Conservation (phyloP, 2,329 filamentous ascomycete species). For the Hymenoscyphus infarciens region DNA sequence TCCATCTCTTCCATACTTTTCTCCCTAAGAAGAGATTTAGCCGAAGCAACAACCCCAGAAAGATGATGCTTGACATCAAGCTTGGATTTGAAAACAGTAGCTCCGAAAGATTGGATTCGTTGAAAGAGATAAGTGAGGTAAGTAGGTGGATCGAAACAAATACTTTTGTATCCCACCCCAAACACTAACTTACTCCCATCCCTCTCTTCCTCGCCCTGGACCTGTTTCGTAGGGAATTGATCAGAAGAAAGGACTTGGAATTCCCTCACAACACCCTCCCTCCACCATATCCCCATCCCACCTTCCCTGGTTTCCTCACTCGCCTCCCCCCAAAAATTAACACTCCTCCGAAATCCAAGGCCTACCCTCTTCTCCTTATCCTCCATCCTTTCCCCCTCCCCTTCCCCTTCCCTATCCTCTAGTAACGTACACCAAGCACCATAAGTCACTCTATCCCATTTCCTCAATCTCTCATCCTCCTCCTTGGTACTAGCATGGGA, state of each 20-base stretch:
- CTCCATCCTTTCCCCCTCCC: conserved; percentile 18
- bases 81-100: conserved; percentile 7
- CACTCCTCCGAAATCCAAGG: conserved; percentile 18
- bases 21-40: conserved; percentile 10
- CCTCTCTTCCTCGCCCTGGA: no score
- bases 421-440: conserved; percentile 38
- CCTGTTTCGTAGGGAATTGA: not conserved
- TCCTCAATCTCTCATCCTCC: conserved; percentile 33
- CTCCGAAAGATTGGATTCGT: conserved; percentile 20
- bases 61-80: conserved; percentile 12
- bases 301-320: conserved; percentile 20
- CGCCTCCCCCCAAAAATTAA: conserved; percentile 6
- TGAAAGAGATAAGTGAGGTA: conserved; percentile 29
- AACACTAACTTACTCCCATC: conserved; percentile 6
- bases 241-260: conserved; percentile 12
- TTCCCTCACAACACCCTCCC: conserved; percentile 7
- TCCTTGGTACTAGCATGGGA: conserved; percentile 37
- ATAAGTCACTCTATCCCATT: conserved; percentile 44
- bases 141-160: conserved; percentile 21
- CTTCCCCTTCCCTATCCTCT: not conserved
- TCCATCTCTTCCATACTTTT: not conserved
- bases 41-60: conserved; percentile 14
- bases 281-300: conserved; percentile 23
- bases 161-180: conserved; percentile 17
- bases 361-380: conserved; percentile 21